These are phyloP conservation scores for Globisporangium acanthophoron DNA, from an alignment of 352 stramenopile genomes.

Conservation along the genomic window DNA sequence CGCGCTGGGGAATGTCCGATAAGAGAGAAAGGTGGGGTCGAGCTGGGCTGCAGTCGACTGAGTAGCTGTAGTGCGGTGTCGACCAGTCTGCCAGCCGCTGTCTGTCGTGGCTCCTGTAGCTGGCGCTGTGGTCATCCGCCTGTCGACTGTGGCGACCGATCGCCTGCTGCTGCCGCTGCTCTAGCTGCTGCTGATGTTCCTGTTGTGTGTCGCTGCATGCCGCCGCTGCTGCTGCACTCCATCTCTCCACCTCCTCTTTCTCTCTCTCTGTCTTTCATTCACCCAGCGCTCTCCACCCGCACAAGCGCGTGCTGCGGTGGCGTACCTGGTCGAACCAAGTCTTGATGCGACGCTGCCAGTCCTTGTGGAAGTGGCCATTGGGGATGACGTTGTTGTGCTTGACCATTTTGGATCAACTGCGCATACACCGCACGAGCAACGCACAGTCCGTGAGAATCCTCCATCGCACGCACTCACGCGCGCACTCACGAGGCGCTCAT, in stretches of 20 bases:
- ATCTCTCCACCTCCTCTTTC: neutral
- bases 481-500: neutral
- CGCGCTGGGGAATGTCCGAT: no score
- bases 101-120: no score
- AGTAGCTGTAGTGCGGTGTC: no score
- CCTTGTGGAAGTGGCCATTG: constrained; percentile 99
- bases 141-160: neutral
- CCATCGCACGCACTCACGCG: no score
- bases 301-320: constrained; percentile 1
- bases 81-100: no score
- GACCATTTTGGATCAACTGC: constrained; percentile 88
- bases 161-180: neutral
- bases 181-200: neutral
- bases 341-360: constrained; percentile 97
- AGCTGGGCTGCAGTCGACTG: no score
- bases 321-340: constrained; percentile 95
- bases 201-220: neutral
- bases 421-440: neutral
- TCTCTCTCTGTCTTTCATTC: neutral
- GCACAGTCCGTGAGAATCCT: no score
- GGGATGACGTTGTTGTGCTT: constrained; percentile 99
- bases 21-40: no score
- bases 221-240: neutral
- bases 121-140: no score
- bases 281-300: no score